A percentile compares a stretch with the other conserved stretches of the same genome.
Evolutionary conservation across 352 stramenopile species (phyloP).

Genomic region (Phytophthora capsici): DNA sequence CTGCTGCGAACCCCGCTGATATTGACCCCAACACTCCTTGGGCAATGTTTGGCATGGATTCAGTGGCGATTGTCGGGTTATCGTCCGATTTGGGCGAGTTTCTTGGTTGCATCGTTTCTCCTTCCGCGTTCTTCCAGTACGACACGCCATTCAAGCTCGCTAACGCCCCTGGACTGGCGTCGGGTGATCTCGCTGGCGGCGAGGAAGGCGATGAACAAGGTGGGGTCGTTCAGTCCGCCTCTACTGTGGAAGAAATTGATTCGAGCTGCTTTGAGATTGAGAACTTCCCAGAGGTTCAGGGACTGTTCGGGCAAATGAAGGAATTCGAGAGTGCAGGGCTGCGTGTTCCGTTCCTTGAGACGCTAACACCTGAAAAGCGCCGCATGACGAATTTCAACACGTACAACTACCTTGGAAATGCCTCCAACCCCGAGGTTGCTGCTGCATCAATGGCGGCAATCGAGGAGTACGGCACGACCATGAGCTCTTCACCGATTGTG

Average conservation of each 20-base stretch:
- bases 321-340: constrained; percentile 78
- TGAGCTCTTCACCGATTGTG: constrained; percentile 85
- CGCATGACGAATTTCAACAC: constrained; percentile 88
- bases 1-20: constrained; percentile 23
- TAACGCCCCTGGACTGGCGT: constrained; percentile 59
- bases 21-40: constrained; percentile 69
- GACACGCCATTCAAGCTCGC: constrained; percentile 68
- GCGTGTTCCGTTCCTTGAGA: constrained; percentile 72
- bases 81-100: constrained; percentile 73
- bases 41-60: constrained; percentile 72
- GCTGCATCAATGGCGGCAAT: constrained; percentile 66
- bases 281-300: constrained; percentile 68
- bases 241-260: constrained; percentile 67
- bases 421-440: constrained; percentile 58
- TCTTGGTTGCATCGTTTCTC: constrained; percentile 71
- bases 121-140: constrained; percentile 75
- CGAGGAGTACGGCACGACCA: constrained; percentile 76
- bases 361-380: constrained; percentile 70
- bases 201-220: constrained; percentile 34
- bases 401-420: constrained; percentile 87
- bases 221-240: constrained; percentile 35
- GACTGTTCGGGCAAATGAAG: constrained; percentile 72
- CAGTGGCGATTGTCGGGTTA: constrained; percentile 69
- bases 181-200: constrained; percentile 61
- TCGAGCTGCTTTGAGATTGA: constrained; percentile 72